phyloP scores from a whole-genome alignment of 148 eudicot species.

The Amaranthus cruentus region DNA sequence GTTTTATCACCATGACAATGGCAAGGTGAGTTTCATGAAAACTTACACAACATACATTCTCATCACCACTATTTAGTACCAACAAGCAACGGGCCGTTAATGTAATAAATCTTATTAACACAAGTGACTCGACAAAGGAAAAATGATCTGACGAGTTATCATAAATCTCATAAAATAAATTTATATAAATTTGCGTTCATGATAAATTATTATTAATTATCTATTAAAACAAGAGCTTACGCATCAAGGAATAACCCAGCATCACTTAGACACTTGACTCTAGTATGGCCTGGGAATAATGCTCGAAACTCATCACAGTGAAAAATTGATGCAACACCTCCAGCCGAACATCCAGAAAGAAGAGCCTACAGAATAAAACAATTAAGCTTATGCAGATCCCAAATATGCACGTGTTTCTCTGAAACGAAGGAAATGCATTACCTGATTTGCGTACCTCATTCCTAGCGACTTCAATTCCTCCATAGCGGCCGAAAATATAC shows the following conservation, averaged over 20 bases:
- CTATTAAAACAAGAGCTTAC: conserved; percentile 39
- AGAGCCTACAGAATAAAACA: conserved; percentile 36
- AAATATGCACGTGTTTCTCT: neutral
- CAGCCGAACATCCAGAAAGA: conserved; percentile 59
- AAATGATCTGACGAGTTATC: too few relatives aligned
- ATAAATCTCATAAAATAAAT: too few relatives aligned
- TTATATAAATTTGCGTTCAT: too few relatives aligned
- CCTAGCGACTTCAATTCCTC: conserved; percentile 74
- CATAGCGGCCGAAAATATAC: conserved; percentile 72
- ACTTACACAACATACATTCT: too few relatives aligned
- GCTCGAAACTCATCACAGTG: conserved; percentile 45
- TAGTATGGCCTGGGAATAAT: conserved; percentile 31
- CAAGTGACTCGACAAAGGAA: too few relatives aligned
- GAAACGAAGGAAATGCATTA: conserved; percentile 16
- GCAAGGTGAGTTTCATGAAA: too few relatives aligned
- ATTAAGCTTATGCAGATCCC: neutral
- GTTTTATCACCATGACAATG: too few relatives aligned
- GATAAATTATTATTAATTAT: neutral
- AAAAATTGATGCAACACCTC: conserved; percentile 45
- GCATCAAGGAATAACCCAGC: conserved; percentile 89
- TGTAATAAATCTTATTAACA: too few relatives aligned
- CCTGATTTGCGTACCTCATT: conserved; percentile 77
- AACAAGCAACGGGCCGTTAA: too few relatives aligned
- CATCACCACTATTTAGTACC: too few relatives aligned
- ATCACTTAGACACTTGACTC: conserved; percentile 63